Percentiles rank a stretch among this genome's conserved stretches.
phyloP scores from a whole-genome alignment of 371 early-diverging fungal genomes.

The Chytridium lagenaria region DNA sequence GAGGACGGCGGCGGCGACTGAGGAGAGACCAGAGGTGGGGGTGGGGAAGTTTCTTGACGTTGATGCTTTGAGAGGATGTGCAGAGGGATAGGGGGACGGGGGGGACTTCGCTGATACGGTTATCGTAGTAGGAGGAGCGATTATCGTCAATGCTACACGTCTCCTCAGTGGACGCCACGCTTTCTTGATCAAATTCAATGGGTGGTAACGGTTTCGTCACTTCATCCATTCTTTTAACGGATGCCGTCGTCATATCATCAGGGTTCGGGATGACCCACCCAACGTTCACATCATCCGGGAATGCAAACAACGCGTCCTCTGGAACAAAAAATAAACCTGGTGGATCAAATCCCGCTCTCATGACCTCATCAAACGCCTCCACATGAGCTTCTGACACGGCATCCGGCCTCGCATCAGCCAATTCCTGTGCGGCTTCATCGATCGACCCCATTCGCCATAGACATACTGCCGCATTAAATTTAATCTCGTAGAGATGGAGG shows the following conservation, averaged over 20 bases:
- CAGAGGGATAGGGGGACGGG: no score
- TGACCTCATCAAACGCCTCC: slow-evolving; percentile 18
- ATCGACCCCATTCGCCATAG: slow-evolving; percentile 20
- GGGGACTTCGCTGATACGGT: no score
- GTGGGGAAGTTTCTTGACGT: not conserved
- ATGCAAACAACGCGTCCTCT: not conserved
- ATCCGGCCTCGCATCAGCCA: slow-evolving; percentile 19
- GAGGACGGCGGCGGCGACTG: slow-evolving; percentile 3
- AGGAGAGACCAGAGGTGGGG: not conserved
- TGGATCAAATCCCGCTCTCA: slow-evolving; percentile 23
- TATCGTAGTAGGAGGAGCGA: no score
- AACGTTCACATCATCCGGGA: not conserved
- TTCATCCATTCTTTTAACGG: no score
- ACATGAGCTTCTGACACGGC: slow-evolving; percentile 4
- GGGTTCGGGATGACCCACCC: not conserved
- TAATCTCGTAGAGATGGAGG: slow-evolving; percentile 17
- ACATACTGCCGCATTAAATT: slow-evolving; percentile 20
- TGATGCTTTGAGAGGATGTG: no score
- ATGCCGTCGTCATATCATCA: no score
- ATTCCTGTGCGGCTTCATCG: slow-evolving; percentile 23
- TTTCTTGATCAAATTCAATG: not conserved
- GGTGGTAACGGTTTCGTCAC: no score
- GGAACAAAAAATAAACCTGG: slow-evolving; percentile 17
- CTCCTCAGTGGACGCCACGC: not conserved
- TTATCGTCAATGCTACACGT: no score